Evolutionary conservation across 192 early-diverging fungal genomes (phyloP).

Genomic region (Coemansia asiatica): DNA sequence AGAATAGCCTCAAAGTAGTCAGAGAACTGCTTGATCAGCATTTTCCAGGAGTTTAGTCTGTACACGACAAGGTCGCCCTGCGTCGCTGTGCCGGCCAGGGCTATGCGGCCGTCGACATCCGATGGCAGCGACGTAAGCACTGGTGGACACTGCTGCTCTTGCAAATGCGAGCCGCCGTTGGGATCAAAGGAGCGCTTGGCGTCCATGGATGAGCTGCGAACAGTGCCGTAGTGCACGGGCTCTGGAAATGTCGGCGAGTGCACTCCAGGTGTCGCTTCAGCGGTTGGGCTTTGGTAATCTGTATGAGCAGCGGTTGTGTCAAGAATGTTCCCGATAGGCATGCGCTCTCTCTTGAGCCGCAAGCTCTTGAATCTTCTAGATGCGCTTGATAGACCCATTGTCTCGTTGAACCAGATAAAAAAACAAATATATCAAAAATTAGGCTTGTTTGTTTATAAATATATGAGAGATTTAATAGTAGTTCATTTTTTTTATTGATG

Average conservation of each 20-base stretch:
- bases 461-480: background rate
- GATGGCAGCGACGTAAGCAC: constrained; percentile 26
- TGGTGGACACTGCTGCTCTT: constrained; percentile 18
- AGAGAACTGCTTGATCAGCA: constrained; percentile 31
- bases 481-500: background rate
- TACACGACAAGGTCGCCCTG: constrained; percentile 35
- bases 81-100: constrained; percentile 35
- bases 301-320: constrained; percentile 12
- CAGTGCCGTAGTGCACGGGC: background rate
- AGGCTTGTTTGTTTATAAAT: background rate
- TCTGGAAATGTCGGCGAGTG: background rate
- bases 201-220: constrained; percentile 1
- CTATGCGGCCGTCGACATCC: constrained; percentile 23
- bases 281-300: background rate
- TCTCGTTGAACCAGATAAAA: background rate
- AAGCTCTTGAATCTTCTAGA: constrained; percentile 29
- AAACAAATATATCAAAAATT: background rate
- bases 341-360: constrained; percentile 18
- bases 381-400: constrained; percentile 26
- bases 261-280: background rate
- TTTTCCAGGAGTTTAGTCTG: constrained; percentile 36
- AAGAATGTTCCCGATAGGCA: constrained; percentile 27
- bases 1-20: constrained; percentile 28
- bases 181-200: constrained; percentile 4
- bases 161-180: background rate